These are phyloP conservation scores for Chlorella sorokiniana DNA, from an alignment of 139 green algal species.

Conservation along the genomic window DNA sequence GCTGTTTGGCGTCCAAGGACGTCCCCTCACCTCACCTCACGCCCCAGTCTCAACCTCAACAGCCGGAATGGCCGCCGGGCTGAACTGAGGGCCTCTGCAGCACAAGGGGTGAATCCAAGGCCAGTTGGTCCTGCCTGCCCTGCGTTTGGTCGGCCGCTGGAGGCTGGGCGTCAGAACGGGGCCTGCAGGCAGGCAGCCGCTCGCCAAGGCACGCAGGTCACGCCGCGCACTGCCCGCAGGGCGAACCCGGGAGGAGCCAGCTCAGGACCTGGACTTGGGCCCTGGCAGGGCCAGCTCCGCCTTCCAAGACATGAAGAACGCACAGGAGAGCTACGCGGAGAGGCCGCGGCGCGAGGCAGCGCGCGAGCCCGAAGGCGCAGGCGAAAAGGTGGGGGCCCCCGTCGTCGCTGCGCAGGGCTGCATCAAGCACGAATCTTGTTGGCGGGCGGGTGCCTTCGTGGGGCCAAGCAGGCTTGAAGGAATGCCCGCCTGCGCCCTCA, in stretches of 20 bases:
- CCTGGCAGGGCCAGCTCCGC: not conserved
- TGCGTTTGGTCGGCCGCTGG: no score
- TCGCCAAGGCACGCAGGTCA: no score
- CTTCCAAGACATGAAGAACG: constrained; percentile 29
- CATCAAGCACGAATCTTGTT: no score
- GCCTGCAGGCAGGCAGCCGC: no score
- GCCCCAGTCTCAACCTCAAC: no score
- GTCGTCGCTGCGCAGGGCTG: not conserved
- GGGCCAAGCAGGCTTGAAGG: not conserved
- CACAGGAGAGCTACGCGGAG: constrained; percentile 14
- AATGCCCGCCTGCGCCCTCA: not conserved
- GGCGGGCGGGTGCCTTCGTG: not conserved
- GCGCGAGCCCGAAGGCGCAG: not conserved
- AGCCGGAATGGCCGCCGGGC: no score
- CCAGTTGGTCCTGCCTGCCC: no score
- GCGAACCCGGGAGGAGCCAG: not conserved
- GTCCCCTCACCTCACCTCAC: no score
- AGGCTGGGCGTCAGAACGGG: no score
- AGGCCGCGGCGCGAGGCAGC: not conserved
- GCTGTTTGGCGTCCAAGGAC: no score
- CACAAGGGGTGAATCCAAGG: no score
- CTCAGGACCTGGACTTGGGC: not conserved
- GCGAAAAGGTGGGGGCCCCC: not conserved
- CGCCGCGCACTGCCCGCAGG: not conserved
- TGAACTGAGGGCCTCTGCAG: no score